phyloP scores from a whole-genome alignment of 2,329 filamentous ascomycete species.

The Hypoxylon sp. region DNA sequence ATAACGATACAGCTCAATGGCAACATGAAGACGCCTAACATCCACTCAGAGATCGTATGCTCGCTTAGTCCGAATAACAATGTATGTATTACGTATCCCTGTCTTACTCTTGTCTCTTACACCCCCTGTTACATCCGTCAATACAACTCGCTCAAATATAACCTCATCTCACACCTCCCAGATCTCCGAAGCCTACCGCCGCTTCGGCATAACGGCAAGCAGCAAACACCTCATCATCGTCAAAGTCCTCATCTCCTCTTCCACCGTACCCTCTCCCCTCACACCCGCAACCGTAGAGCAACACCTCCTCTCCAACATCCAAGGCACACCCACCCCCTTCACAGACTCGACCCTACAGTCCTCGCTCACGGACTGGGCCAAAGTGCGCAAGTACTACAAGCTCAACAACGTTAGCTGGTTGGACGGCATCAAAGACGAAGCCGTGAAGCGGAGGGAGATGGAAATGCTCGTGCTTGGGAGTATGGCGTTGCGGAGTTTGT shows the following conservation, averaged over 20 bases:
- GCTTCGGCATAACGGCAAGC: constrained; percentile 82
- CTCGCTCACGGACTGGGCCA: constrained; percentile 73
- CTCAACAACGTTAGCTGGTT: constrained; percentile 73
- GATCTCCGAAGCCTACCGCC: constrained; percentile 93
- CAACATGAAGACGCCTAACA: constrained; percentile 82
- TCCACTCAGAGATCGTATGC: constrained; percentile 90
- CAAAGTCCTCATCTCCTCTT: constrained; percentile 74
- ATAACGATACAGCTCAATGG: constrained; percentile 74
- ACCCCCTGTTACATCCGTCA: too few species aligned
- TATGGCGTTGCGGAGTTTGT: constrained; percentile 81
- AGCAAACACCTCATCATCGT: constrained; percentile 83
- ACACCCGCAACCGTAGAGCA: constrained; percentile 63
- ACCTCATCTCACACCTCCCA: constrained; percentile 56
- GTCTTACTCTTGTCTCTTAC: background rate
- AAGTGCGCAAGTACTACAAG: constrained; percentile 89
- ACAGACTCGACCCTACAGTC: constrained; percentile 72
- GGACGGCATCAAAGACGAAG: constrained; percentile 61
- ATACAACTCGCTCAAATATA: constrained; percentile 5
- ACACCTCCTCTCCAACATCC: constrained; percentile 74
- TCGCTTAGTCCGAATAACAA: constrained; percentile 87
- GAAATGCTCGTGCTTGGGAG: constrained; percentile 79
- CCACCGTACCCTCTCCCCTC: constrained; percentile 50
- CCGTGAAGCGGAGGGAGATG: constrained; percentile 66
- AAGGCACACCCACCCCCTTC: constrained; percentile 72
- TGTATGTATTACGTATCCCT: constrained; percentile 60